Evolutionary conservation across 2,329 filamentous ascomycete species (phyloP).

Genomic region (Fusarium heterosporum): DNA sequence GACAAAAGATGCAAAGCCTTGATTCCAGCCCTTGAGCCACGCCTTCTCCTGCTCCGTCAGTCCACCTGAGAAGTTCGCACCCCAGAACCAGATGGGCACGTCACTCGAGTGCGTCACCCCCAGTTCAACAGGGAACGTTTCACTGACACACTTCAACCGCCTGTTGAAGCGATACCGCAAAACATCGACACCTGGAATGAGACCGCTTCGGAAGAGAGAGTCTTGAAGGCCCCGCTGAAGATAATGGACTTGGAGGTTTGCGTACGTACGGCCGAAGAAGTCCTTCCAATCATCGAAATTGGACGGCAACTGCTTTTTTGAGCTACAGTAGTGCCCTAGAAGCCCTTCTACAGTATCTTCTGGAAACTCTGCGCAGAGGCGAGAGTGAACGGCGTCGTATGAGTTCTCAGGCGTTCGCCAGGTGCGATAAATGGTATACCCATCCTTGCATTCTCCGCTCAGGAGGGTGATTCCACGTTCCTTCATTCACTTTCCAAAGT

Average conservation of each 20-base stretch:
- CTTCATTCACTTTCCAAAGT: background rate
- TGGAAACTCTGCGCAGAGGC: background rate
- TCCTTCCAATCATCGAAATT: background rate
- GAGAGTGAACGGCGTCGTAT: background rate
- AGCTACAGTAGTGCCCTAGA: background rate
- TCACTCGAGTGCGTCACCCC: background rate
- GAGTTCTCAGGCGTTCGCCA: conserved; percentile 4
- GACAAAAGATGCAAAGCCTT: background rate
- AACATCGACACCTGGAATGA: background rate
- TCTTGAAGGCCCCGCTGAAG: background rate
- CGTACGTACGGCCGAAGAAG: conserved; percentile 1
- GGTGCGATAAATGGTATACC: background rate
- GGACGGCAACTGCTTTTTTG: background rate
- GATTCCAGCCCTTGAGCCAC: background rate
- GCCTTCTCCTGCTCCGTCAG: background rate
- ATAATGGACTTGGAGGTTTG: background rate
- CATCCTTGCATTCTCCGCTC: background rate
- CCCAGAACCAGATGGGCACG: background rate
- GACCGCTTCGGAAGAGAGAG: background rate
- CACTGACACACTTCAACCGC: background rate
- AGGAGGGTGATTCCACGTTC: background rate
- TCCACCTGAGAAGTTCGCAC: rapidly evolving
- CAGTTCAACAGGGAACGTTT: background rate
- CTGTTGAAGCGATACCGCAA: background rate
- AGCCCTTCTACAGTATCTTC: background rate